A percentile compares a stretch with the other conserved stretches of the same genome.
Conservation (phyloP, 805 yeast genomes). For the Monosporozyma aquatica region DNA sequence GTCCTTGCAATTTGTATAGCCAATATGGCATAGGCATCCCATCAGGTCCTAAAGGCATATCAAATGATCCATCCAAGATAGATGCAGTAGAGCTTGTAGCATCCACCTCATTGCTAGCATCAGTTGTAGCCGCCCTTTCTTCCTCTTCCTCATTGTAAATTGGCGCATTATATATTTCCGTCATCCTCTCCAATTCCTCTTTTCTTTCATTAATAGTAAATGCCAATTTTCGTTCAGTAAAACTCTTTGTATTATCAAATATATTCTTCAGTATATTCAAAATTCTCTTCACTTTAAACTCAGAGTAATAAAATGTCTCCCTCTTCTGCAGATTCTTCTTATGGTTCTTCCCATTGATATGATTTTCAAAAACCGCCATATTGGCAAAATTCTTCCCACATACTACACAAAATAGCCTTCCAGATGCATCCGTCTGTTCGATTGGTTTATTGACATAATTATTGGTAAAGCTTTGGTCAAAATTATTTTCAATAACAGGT, state of each 20-base stretch:
- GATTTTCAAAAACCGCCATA: constrained; percentile 55
- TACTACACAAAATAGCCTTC: constrained; percentile 42
- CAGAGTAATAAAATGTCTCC: constrained; percentile 26
- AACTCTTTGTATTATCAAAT: constrained; percentile 43
- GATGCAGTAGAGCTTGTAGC: constrained; percentile 12
- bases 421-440: constrained; percentile 12
- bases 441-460: constrained; percentile 17
- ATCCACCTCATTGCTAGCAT: constrained; percentile 16
- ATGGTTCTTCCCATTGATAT: constrained; percentile 70
- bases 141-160: constrained; percentile 34
- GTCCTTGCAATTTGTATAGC: constrained; percentile 85
- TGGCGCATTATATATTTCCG: constrained; percentile 28
- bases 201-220: constrained; percentile 63
- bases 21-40: constrained; percentile 90
- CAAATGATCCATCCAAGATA: constrained; percentile 23
- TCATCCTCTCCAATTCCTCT: constrained; percentile 41
- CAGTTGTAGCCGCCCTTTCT: constrained; percentile 23
- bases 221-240: constrained; percentile 55
- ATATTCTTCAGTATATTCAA: constrained; percentile 33
- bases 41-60: constrained; percentile 75
- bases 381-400: constrained; percentile 62
- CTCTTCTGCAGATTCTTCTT: constrained; percentile 36
- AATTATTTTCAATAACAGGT: constrained; percentile 12
- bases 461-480: not conserved
- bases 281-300: constrained; percentile 34